Base-by-base conservation (phyloP, 2,329 filamentous ascomycete species). In the Rachicladosporium sp. region DNA sequence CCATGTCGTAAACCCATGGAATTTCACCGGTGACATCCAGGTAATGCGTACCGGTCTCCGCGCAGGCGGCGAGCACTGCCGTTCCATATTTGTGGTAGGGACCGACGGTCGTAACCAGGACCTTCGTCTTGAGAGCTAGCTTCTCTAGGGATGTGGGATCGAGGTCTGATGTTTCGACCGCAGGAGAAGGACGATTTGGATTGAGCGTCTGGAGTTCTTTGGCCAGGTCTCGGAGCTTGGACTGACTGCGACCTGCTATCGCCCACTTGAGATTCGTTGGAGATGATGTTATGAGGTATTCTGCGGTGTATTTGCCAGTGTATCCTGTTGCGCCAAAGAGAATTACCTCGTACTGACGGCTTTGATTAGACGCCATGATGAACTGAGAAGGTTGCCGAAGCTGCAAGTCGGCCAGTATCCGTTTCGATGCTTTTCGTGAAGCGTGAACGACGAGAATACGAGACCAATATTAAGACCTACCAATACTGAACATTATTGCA, bases 201-300 rank as follows among this genome's bases (percentile, higher is more conserved):
- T 82, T 82, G 43, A 82, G 53, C 41, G 64, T 57, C 51, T 77
- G 76, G 56, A 88, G 71, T 40, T 83, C 76, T 38, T 76, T 66
- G 6, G 78, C 75, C 8, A 95, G 62, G 31, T 65, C 63, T 49
- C 81, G 72, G 3, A 96, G 71, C 60, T 94, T 94, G 36, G 69
- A 65, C 36, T 71, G 66, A n/a, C 83, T 88, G 19, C 88, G 81
- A 23, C 88, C 88, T 34, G 86, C 84, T 40, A 95, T 68, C 10
- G 85, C 88, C 88, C 88, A 95, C 66, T 77, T 86, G 45, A 93
- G 60, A 56, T 85, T 74, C 11, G 81, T 84, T 0, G 87, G 82
- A 1, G 86, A 67, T 47, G 74, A 65, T 10, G 70, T 70, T 38
- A 76, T 70, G 52, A 94, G 80, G 60, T 91, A 77, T 58, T 93